Conservation (phyloP, 1,284 basidiomycete genomes). For the Albatrellus sp. region DNA sequence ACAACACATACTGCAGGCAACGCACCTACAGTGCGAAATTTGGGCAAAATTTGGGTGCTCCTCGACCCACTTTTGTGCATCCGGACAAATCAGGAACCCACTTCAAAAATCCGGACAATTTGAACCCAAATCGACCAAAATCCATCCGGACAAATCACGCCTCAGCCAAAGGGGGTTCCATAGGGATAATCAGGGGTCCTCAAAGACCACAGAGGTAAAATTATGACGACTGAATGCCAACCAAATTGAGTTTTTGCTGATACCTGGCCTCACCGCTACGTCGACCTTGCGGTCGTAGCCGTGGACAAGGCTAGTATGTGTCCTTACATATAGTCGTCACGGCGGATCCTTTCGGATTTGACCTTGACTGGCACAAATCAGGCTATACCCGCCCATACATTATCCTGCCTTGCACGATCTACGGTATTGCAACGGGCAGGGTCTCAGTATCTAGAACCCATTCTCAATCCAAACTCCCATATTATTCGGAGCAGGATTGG, state of each 20-base stretch:
- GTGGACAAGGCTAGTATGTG: conserved; percentile 23
- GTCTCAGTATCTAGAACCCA: conserved; percentile 28
- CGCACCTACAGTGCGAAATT: too few species aligned
- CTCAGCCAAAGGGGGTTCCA: too few species aligned
- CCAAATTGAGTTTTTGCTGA: conserved; percentile 24
- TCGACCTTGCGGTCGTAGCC: conserved; percentile 23
- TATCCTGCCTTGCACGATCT: conserved; percentile 33
- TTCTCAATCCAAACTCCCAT: conserved; percentile 30
- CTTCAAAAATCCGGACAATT: too few species aligned
- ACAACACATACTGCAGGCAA: too few species aligned
- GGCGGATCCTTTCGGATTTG: not conserved
- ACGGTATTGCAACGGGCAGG: conserved; percentile 26
- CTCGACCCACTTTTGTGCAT: too few species aligned
- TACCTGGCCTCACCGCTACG: conserved; percentile 23
- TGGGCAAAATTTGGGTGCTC: too few species aligned
- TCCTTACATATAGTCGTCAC: not conserved
- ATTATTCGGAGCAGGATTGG: conserved; percentile 23
- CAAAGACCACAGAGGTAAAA: conserved; percentile 18
- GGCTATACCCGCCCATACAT: conserved; percentile 33
- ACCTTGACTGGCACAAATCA: conserved; percentile 7
- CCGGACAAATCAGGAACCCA: too few species aligned
- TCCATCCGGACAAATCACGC: too few species aligned
- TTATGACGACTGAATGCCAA: conserved; percentile 24
- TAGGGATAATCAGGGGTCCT: too few species aligned
- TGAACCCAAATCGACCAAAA: too few species aligned